Evolutionary conservation across 768 basidiomycete genomes (phyloP).

Genomic region (Collybiopsis confluens): DNA sequence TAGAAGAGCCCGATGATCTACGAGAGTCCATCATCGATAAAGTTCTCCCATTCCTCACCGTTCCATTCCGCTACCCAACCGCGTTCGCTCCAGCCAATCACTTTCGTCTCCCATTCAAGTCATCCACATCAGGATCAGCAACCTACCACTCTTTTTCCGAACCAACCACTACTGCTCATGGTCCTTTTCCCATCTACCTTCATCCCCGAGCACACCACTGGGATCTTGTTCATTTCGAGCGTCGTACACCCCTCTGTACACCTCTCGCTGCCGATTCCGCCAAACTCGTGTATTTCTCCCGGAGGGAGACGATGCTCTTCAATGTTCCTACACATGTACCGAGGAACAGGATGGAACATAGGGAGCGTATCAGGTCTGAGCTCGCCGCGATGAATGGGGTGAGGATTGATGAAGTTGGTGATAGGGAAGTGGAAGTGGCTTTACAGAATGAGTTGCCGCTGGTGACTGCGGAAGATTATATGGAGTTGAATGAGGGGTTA

Average conservation of each 20-base stretch:
- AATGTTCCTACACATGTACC: constrained; percentile 35
- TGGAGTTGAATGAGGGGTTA: constrained; percentile 46
- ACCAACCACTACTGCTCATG: constrained; percentile 29
- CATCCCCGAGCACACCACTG: constrained; percentile 26
- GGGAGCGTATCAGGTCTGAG: constrained; percentile 16
- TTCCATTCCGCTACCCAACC: constrained; percentile 52
- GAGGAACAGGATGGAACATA: constrained; percentile 23
- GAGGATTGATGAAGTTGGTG: not conserved
- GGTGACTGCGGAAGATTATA: constrained; percentile 55
- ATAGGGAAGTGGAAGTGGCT: not conserved
- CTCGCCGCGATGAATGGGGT: not conserved
- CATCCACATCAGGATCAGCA: not conserved
- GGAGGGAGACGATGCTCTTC: constrained; percentile 47
- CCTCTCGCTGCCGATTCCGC: constrained; percentile 57
- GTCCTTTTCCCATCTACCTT: constrained; percentile 44
- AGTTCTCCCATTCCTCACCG: constrained; percentile 43
- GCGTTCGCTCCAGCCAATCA: constrained; percentile 61
- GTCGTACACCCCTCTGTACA: constrained; percentile 20
- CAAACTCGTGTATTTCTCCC: constrained; percentile 58
- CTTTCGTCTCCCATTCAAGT: constrained; percentile 46
- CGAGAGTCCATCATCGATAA: constrained; percentile 24
- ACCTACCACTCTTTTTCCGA: not conserved
- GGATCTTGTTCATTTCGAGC: constrained; percentile 24
- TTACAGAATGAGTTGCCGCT: constrained; percentile 13
- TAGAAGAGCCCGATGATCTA: constrained; percentile 18